Conservation (phyloP, 108 stramenopile genomes). For the Aurantiochytrium sp. region DNA sequence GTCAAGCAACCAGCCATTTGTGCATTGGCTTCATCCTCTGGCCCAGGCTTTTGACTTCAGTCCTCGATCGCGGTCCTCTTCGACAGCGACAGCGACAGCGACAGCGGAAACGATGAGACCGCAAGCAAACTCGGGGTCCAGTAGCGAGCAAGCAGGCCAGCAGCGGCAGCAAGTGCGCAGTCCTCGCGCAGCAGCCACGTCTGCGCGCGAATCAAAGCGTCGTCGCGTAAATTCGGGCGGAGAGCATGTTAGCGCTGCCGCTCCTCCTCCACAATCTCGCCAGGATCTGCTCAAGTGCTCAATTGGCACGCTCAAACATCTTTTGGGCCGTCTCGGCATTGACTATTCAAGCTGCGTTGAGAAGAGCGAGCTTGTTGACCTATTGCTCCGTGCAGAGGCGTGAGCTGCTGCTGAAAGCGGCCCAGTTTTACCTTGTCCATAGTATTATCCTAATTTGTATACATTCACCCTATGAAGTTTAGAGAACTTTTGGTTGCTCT, state of each 20-base stretch:
- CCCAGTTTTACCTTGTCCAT: neutral
- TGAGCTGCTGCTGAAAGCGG: neutral
- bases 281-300: neutral
- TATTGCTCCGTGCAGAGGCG: neutral
- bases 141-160: no score
- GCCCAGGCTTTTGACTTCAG: neutral
- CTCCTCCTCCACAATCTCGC: neutral
- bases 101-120: neutral
- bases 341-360: neutral
- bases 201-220: neutral
- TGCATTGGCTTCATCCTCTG: neutral
- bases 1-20: neutral
- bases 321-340: neutral
- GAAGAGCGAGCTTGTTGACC: neutral
- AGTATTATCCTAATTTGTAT: neutral
- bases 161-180: no score
- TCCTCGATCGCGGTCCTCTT: neutral
- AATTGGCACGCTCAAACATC: neutral
- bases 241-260: neutral
- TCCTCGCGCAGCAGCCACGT: no score
- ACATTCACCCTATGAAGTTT: no score
- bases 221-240: neutral
- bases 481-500: no score
- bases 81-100: neutral
- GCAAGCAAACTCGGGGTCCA: neutral